These are phyloP conservation scores for Discostella stelligera DNA, from an alignment of 352 stramenopile species.

Conservation along the genomic window DNA sequence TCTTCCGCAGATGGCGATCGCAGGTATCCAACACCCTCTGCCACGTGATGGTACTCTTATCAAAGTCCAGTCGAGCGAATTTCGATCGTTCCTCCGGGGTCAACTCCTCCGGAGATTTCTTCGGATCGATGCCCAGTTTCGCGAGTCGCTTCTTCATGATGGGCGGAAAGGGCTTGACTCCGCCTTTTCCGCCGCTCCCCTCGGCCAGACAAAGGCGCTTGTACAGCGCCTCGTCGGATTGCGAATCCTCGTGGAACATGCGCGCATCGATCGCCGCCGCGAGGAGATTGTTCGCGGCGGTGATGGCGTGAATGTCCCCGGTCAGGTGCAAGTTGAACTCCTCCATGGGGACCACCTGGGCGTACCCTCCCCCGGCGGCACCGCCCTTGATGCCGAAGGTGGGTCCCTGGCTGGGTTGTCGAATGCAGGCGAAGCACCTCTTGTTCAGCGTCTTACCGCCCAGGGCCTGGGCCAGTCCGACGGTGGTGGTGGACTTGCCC, in stretches of 20 bases:
- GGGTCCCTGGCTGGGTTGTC: slow-evolving; percentile 95
- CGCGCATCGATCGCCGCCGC: slow-evolving; percentile 96
- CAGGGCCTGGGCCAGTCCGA: slow-evolving; percentile 94
- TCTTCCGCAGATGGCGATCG: slow-evolving; percentile 91
- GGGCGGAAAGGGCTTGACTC: slow-evolving; percentile 85
- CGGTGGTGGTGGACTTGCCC: slow-evolving; percentile 97
- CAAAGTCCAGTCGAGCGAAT: slow-evolving; percentile 95
- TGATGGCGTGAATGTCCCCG: slow-evolving; percentile 98
- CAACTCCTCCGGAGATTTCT: slow-evolving; percentile 89
- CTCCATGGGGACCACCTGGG: slow-evolving; percentile 92
- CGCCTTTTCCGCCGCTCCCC: slow-evolving; percentile 71
- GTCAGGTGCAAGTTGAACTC: slow-evolving; percentile 99
- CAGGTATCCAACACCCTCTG: slow-evolving; percentile 97
- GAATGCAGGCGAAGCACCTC: slow-evolving; percentile 95
- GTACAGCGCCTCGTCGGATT: slow-evolving; percentile 85
- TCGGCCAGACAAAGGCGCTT: slow-evolving; percentile 80
- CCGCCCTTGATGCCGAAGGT: slow-evolving; percentile 98
- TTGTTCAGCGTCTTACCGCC: slow-evolving; percentile 89
- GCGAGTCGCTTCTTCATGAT: slow-evolving; percentile 91
- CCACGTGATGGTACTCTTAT: slow-evolving; percentile 91
- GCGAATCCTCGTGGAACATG: slow-evolving; percentile 95
- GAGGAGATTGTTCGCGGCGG: slow-evolving; percentile 96
- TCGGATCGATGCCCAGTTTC: slow-evolving; percentile 92
- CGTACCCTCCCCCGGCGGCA: slow-evolving; percentile 89
- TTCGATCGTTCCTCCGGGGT: slow-evolving; percentile 89